Evolutionary conservation across 73 alveolate species (phyloP).

Genomic region (Paramecium tetraurelia): DNA sequence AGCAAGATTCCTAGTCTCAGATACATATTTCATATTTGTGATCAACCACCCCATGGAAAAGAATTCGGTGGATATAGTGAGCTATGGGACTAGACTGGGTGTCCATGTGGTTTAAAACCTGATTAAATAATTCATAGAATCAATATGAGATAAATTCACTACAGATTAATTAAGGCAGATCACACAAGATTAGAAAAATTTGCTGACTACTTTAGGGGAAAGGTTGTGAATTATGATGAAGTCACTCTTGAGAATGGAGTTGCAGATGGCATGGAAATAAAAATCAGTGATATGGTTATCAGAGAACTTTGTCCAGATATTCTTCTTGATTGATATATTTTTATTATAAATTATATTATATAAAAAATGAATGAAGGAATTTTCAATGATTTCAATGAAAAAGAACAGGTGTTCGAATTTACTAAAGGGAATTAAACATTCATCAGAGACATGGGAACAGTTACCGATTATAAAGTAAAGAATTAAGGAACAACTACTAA

Average conservation of each 20-base stretch:
- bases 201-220: slow-evolving; percentile 31
- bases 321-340: neutral
- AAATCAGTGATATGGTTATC: slow-evolving; percentile 60
- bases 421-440: neutral
- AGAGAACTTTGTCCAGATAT: slow-evolving; percentile 62
- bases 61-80: slow-evolving; percentile 61
- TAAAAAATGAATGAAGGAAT: neutral
- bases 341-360: too few species aligned
- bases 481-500: neutral
- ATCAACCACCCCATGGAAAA: slow-evolving; percentile 90
- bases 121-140: slow-evolving; percentile 49
- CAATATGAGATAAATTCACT: slow-evolving; percentile 57
- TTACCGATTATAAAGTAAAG: neutral
- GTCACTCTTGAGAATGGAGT: slow-evolving; percentile 43
- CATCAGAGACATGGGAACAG: neutral
- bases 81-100: slow-evolving; percentile 56
- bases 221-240: slow-evolving; percentile 52
- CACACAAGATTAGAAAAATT: slow-evolving; percentile 42
- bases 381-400: neutral
- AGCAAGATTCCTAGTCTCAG: slow-evolving; percentile 70
- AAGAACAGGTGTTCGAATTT: neutral
- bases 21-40: slow-evolving; percentile 87
- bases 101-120: slow-evolving; percentile 42
- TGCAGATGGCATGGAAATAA: slow-evolving; percentile 63
- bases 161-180: slow-evolving; percentile 52